phyloP scores from a whole-genome alignment of 176 grass and related monocot species.

The Elymus sibiricus region DNA sequence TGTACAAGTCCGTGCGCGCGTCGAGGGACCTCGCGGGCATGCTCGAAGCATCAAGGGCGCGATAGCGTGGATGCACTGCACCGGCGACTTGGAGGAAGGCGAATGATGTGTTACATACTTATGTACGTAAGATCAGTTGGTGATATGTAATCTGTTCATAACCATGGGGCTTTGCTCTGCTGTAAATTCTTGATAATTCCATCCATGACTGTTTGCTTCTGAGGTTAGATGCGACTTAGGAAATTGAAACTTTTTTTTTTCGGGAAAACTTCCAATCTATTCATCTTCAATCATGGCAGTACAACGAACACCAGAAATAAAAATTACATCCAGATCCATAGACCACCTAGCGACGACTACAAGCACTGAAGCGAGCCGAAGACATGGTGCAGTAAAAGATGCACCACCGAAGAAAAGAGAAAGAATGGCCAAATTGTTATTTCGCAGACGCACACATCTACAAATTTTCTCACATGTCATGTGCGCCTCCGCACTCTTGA shows the following conservation, averaged over 20 bases:
- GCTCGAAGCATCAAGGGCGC: slow-evolving; percentile 24
- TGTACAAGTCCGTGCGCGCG: slow-evolving; percentile 67
- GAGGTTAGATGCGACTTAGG: neutral
- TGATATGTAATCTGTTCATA: neutral
- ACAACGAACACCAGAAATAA: too few relatives aligned
- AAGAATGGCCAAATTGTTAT: neutral
- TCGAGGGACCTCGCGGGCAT: slow-evolving; percentile 46
- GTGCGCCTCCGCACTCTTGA: too few relatives aligned
- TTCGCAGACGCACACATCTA: too few relatives aligned
- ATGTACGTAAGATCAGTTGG: neutral
- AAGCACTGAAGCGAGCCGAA: too few relatives aligned
- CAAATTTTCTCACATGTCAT: too few relatives aligned
- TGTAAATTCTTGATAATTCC: neutral
- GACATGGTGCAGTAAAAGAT: neutral
- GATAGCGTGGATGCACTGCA: slow-evolving; percentile 5
- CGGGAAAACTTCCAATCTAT: too few relatives aligned
- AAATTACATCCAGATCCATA: too few relatives aligned
- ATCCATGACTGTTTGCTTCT: neutral
- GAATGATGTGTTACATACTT: neutral
- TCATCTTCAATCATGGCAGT: too few relatives aligned
- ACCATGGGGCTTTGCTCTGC: neutral
- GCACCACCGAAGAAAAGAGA: neutral
- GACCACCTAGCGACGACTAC: too few relatives aligned
- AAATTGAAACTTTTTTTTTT: neutral
- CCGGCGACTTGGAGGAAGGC: neutral